Evolutionary conservation across 2,329 filamentous ascomycete species (phyloP).

Genomic region (Hypoxylon sp.): DNA sequence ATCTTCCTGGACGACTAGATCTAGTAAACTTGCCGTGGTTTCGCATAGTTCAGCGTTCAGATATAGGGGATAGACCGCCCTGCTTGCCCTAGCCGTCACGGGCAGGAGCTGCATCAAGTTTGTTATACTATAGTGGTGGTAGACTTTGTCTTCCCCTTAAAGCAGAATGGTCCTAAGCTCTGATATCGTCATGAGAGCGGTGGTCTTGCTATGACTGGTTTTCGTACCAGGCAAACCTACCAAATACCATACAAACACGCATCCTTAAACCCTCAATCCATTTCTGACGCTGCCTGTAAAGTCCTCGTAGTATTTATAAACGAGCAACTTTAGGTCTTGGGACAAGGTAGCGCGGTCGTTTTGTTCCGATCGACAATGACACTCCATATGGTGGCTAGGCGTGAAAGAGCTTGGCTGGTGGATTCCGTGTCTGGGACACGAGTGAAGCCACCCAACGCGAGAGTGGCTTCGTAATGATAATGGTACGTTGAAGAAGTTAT

Average conservation of each 20-base stretch:
- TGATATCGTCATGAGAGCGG: conserved; percentile 49
- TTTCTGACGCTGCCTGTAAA: conserved; percentile 51
- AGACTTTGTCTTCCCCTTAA: conserved; percentile 51
- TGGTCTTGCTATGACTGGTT: conserved; percentile 42
- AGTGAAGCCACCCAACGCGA: conserved; percentile 44
- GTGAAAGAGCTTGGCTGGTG: conserved; percentile 51
- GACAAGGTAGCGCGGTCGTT: background rate
- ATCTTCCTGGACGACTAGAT: too few relatives aligned
- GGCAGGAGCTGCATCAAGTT: conserved; percentile 51
- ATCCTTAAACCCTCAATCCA: conserved; percentile 51
- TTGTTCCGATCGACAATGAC: conserved; percentile 48
- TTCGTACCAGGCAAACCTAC: conserved; percentile 1
- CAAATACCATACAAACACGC: conserved; percentile 53
- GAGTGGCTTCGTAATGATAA: background rate
- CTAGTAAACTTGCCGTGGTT: too few relatives aligned
- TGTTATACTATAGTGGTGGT: conserved; percentile 51
- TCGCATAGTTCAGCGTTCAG: too few relatives aligned
- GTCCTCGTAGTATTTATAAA: conserved; percentile 51
- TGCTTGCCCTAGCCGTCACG: too few relatives aligned
- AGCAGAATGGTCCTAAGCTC: conserved; percentile 45
- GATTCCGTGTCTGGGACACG: conserved; percentile 54
- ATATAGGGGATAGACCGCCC: too few relatives aligned
- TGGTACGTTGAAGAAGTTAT: too few relatives aligned
- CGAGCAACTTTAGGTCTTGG: conserved; percentile 24
- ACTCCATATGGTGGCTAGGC: conserved; percentile 49